A percentile compares a stretch with the other conserved stretches of the same genome.
Evolutionary conservation across 1,284 basidiomycete genomes (phyloP).

Genomic region (Trichosporon asahii): DNA sequence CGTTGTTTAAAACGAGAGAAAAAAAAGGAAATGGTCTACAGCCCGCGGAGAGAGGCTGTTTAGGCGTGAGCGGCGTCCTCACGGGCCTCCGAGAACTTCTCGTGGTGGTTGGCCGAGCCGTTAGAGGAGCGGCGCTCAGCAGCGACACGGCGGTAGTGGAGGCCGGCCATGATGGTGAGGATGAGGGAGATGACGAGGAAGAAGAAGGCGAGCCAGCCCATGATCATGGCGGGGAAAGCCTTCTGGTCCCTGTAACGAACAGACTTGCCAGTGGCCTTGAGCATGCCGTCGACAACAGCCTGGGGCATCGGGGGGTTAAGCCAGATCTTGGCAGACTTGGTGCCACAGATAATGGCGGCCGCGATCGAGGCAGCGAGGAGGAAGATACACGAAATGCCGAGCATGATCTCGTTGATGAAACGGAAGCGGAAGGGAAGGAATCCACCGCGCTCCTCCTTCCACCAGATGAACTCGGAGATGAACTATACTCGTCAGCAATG

Average conservation of each 20-base stretch:
- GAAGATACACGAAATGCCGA: slow-evolving; percentile 15
- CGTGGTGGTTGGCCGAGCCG: background rate
- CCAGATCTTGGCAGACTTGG: background rate
- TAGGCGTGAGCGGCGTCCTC: background rate
- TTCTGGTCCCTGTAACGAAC: slow-evolving; percentile 15
- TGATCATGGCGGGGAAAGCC: slow-evolving; percentile 16
- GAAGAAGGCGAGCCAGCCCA: slow-evolving; percentile 21
- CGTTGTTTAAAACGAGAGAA: background rate
- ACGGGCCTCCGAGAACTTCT: background rate
- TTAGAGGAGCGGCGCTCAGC: background rate
- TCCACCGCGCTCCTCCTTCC: slow-evolving; percentile 19
- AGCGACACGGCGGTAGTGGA: slow-evolving; percentile 21
- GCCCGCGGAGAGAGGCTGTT: background rate
- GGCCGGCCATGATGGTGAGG: slow-evolving; percentile 18
- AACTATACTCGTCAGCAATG: slow-evolving; percentile 11
- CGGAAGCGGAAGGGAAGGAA: slow-evolving; percentile 10
- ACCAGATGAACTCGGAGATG: slow-evolving; percentile 20
- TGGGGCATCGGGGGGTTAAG: slow-evolving; percentile 2
- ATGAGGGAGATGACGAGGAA: slow-evolving; percentile 13
- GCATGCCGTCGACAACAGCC: background rate
- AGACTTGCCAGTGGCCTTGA: slow-evolving; percentile 14
- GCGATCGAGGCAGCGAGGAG: slow-evolving; percentile 19
- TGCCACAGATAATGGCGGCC: background rate
- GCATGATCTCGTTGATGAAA: slow-evolving; percentile 19
- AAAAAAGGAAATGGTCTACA: background rate